Conservation (phyloP, 129 eudicot genomes). For the Helianthus tuberosus region DNA sequence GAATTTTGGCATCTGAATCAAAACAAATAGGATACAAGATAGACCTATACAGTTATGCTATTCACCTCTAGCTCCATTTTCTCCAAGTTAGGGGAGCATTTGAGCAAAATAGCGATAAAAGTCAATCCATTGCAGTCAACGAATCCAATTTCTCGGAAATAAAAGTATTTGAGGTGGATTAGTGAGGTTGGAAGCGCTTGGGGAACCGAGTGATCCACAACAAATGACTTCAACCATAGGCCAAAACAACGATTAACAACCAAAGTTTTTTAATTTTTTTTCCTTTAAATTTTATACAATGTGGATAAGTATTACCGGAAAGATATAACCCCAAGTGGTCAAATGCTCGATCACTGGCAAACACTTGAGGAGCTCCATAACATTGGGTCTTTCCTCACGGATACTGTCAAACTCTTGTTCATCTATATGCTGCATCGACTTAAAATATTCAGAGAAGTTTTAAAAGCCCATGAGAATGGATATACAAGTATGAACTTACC, state of each 20-base stretch:
- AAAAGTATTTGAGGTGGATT: neutral
- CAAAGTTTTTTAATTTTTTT: neutral
- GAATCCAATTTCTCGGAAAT: neutral
- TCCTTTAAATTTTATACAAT: too few species aligned
- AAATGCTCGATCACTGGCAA: neutral
- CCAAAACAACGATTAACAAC: neutral
- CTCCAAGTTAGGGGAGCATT: constrained; percentile 15
- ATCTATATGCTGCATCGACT: neutral
- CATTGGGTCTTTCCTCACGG: neutral
- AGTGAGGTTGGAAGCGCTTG: neutral
- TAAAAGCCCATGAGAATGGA: neutral
- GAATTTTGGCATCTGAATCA: too few species aligned
- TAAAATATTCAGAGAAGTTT: neutral
- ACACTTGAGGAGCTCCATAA: neutral
- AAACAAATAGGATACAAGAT: too few species aligned
- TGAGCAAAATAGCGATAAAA: neutral
- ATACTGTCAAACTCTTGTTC: neutral
- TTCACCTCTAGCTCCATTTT: constrained; percentile 3
- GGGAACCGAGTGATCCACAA: neutral
- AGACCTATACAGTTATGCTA: neutral
- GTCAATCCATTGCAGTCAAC: neutral
- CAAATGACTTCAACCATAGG: neutral
- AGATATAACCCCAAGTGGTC: neutral
- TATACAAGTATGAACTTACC: neutral
- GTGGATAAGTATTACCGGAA: neutral